These are phyloP conservation scores for Fomitopsis schrenkii DNA, from an alignment of 1,284 basidiomycete species.

Conservation along the genomic window DNA sequence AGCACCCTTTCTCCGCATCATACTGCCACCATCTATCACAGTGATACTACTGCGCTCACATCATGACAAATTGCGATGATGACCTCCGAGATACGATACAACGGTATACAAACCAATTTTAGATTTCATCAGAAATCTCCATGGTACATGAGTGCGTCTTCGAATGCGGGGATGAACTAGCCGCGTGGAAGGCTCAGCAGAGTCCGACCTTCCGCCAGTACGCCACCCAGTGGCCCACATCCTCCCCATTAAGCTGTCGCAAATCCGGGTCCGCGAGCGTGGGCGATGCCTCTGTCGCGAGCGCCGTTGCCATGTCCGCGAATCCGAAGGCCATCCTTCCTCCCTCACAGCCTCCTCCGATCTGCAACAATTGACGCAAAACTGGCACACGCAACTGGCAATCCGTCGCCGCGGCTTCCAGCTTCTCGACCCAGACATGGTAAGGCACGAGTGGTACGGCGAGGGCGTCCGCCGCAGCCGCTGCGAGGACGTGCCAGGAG, in stretches of 20 bases:
- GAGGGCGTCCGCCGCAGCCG: conserved; percentile 14
- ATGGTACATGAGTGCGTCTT: too few species aligned
- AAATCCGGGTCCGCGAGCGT: conserved; percentile 4
- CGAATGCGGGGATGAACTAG: neutral
- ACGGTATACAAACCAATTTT: neutral
- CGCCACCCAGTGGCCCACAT: conserved; percentile 1
- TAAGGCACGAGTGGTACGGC: conserved; percentile 20
- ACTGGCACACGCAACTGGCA: neutral
- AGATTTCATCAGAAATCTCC: neutral
- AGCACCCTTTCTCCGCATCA: too few species aligned
- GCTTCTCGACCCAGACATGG: conserved; percentile 16
- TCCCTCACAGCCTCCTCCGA: neutral
- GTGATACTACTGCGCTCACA: too few species aligned
- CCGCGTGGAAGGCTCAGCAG: neutral
- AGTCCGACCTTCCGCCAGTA: conserved; percentile 3
- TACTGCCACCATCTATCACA: too few species aligned
- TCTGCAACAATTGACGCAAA: neutral
- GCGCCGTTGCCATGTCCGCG: neutral
- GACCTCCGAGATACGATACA: too few species aligned
- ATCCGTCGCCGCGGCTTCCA: conserved; percentile 6
- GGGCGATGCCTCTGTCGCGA: neutral
- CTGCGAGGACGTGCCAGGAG: conserved; percentile 17
- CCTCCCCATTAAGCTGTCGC: conserved; percentile 1
- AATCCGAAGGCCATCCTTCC: neutral
- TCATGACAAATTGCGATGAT: too few species aligned